Conservation (phyloP, 164 flowering plant genomes). For the Piper longum region DNA sequence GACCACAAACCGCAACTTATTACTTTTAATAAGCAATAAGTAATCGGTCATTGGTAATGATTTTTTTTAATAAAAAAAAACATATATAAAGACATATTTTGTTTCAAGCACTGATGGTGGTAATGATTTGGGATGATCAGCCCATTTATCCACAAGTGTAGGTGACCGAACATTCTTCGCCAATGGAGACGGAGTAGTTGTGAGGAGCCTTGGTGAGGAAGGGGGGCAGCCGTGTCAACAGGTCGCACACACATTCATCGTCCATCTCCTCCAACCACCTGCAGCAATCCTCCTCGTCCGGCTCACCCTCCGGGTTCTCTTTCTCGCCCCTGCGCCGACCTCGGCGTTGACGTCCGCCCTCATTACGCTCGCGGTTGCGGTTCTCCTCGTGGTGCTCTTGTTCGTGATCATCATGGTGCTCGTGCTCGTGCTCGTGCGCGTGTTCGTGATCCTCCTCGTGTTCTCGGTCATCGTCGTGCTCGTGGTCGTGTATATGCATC, state of each 20-base stretch:
- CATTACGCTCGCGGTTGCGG: background rate
- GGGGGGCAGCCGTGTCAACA: background rate
- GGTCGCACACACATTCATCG: background rate
- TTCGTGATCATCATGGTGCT: background rate
- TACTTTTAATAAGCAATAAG: no score
- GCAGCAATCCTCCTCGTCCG: background rate
- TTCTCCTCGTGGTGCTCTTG: background rate
- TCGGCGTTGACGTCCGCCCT: background rate
- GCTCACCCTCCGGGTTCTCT: background rate
- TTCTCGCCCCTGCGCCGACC: no score
- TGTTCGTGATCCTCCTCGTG: constrained; percentile 1
- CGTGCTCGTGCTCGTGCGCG: background rate
- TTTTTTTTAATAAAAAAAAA: no score
- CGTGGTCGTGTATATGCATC: background rate
- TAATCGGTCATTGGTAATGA: no score
- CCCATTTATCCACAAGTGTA: background rate
- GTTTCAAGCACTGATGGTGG: no score
- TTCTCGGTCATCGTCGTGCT: background rate
- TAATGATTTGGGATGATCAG: no score
- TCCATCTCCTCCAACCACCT: constrained; percentile 4
- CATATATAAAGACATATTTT: no score
- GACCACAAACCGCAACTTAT: no score
- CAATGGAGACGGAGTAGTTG: background rate
- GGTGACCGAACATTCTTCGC: background rate
- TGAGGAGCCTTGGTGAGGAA: constrained; percentile 2